These are phyloP conservation scores for Lojkania enalia DNA, from an alignment of 2,329 filamentous ascomycete species.

Conservation along the genomic window DNA sequence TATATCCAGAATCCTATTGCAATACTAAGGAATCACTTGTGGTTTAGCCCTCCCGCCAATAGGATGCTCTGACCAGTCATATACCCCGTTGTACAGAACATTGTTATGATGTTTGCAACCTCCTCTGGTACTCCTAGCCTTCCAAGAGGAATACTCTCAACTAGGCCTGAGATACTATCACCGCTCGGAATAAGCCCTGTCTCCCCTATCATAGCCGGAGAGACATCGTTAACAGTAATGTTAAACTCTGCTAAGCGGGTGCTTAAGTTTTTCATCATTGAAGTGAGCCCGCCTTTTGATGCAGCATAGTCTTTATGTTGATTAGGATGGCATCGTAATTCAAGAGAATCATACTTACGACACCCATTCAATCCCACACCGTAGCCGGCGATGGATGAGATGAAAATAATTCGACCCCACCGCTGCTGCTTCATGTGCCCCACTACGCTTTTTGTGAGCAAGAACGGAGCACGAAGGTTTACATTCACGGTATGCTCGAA, in stretches of 20 bases:
- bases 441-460: slow-evolving; percentile 63
- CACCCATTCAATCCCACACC: slow-evolving; percentile 68
- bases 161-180: slow-evolving; percentile 20
- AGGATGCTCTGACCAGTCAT: slow-evolving; percentile 30
- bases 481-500: slow-evolving; percentile 66
- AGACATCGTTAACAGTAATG: slow-evolving; percentile 70
- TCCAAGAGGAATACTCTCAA: slow-evolving; percentile 26
- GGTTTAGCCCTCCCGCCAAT: slow-evolving; percentile 30
- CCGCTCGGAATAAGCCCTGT: slow-evolving; percentile 38
- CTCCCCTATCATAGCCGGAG: slow-evolving; percentile 67
- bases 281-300: slow-evolving; percentile 64
- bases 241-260: slow-evolving; percentile 62
- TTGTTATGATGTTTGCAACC: slow-evolving; percentile 28
- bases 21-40: slow-evolving; percentile 18
- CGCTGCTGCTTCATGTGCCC: slow-evolving; percentile 62
- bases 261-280: slow-evolving; percentile 68
- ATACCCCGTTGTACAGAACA: slow-evolving; percentile 30
- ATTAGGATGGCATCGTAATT: background rate
- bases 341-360: slow-evolving; percentile 34
- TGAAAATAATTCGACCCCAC: slow-evolving; percentile 68
- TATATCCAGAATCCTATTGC: background rate
- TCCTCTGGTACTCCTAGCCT: slow-evolving; percentile 26
- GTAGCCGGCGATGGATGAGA: slow-evolving; percentile 65
- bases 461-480: slow-evolving; percentile 65
- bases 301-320: slow-evolving; percentile 55